These are phyloP conservation scores for Effrenium voratum DNA, from an alignment of 73 alveolate genomes.

Conservation along the genomic window DNA sequence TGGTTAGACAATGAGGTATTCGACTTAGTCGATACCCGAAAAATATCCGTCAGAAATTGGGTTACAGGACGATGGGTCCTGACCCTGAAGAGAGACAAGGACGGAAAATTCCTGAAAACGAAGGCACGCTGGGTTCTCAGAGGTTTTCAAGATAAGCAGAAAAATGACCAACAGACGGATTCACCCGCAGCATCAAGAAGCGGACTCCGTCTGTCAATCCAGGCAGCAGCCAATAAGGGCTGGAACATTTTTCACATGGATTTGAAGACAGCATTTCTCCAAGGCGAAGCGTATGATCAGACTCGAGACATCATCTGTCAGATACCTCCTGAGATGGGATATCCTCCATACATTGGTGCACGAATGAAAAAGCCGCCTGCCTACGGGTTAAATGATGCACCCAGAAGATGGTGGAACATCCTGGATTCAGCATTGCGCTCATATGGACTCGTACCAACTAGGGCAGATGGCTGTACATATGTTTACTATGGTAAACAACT, in stretches of 20 bases:
- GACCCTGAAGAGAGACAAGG: too few species aligned
- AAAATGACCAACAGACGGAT: not conserved
- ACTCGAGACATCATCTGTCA: not conserved
- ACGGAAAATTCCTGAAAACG: too few species aligned
- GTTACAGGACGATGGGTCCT: too few species aligned
- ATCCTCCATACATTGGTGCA: not conserved
- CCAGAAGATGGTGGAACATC: not conserved
- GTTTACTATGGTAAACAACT: not conserved
- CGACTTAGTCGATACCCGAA: too few species aligned
- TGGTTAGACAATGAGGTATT: too few species aligned
- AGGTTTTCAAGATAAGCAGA: too few species aligned
- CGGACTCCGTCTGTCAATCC: not conserved
- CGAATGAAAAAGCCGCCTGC: not conserved
- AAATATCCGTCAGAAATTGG: too few species aligned
- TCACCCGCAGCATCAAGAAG: not conserved
- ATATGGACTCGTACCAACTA: not conserved
- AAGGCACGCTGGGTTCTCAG: too few species aligned
- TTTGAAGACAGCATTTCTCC: constrained; percentile 1
- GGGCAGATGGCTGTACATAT: constrained; percentile 18
- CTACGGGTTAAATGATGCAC: constrained; percentile 3
- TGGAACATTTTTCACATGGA: not conserved
- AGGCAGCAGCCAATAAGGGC: not conserved
- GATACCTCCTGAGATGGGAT: not conserved
- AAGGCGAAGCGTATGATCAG: not conserved
- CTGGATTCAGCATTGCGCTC: not conserved